phyloP scores from a whole-genome alignment of 768 basidiomycete genomes.

The Lanmaoa pseudosensibilis region DNA sequence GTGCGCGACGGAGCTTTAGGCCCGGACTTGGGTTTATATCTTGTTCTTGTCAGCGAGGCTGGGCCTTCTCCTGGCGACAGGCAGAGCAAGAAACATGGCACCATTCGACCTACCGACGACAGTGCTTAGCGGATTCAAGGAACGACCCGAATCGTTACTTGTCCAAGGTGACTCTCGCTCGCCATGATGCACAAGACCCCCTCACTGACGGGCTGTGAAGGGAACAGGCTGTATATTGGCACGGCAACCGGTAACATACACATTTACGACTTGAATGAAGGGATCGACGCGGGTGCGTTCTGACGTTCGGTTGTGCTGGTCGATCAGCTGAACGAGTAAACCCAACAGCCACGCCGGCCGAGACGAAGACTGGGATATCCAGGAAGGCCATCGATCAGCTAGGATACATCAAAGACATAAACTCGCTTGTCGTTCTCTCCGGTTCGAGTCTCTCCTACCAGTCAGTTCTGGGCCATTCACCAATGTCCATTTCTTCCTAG shows the following conservation, averaged over 20 bases:
- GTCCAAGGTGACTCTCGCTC: constrained; percentile 24
- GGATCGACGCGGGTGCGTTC: constrained; percentile 40
- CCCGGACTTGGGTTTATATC: too few species aligned
- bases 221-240: constrained; percentile 61
- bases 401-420: constrained; percentile 80
- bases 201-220: constrained; percentile 31
- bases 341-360: constrained; percentile 42
- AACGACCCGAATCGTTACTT: constrained; percentile 36
- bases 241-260: constrained; percentile 56
- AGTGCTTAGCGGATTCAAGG: constrained; percentile 36
- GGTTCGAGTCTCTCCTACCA: constrained; percentile 47
- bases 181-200: neutral
- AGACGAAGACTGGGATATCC: constrained; percentile 65
- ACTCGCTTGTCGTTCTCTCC: constrained; percentile 80
- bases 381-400: constrained; percentile 84
- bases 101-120: constrained; percentile 31
- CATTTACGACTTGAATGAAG: constrained; percentile 47
- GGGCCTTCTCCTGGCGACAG: neutral
- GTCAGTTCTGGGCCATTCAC: neutral
- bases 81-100: constrained; percentile 23
- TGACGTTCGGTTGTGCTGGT: constrained; percentile 2
- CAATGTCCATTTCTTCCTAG: constrained; percentile 39
- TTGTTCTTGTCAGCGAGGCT: neutral
- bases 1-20: too few species aligned
- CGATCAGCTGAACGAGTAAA: constrained; percentile 6